These are phyloP conservation scores for Schizonepeta tenuifolia DNA, from an alignment of 257 asterid species.

Conservation along the genomic window DNA sequence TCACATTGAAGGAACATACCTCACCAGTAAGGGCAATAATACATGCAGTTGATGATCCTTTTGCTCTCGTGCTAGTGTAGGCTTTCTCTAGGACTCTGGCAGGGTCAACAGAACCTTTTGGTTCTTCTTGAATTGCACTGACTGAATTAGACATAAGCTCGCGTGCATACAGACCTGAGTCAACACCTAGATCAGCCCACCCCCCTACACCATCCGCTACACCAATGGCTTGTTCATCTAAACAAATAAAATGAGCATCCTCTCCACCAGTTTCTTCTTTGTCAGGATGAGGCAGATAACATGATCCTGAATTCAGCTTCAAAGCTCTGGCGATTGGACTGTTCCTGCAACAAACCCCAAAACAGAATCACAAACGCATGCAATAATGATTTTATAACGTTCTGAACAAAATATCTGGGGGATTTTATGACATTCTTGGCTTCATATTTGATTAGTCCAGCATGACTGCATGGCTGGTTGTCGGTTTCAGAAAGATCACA, in stretches of 20 bases:
- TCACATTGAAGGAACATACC: conserved; percentile 44
- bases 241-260: conserved; percentile 94
- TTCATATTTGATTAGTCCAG: background rate
- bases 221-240: conserved; percentile 79
- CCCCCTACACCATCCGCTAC: conserved; percentile 99
- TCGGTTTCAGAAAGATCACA: background rate
- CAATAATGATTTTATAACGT: conserved; percentile 6
- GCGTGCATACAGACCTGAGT: conserved; percentile 85
- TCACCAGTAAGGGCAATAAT: conserved; percentile 86
- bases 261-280: conserved; percentile 98
- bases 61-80: conserved; percentile 63
- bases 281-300: conserved; percentile 94
- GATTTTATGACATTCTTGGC: background rate
- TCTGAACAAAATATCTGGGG: background rate
- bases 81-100: conserved; percentile 92
- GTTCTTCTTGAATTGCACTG: conserved; percentile 73
- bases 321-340: conserved; percentile 48
- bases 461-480: background rate
- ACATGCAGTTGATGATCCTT: conserved; percentile 97
- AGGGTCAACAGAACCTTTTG: conserved; percentile 81
- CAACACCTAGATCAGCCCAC: conserved; percentile 92
- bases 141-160: conserved; percentile 90
- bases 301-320: conserved; percentile 88
- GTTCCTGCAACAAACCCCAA: conserved; percentile 57
- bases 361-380: conserved; percentile 10